Evolutionary conservation across 192 early-diverging fungal species (phyloP), one percentile per base, ranked within the genome.

Genomic region (Coemansia sp.): DNA sequence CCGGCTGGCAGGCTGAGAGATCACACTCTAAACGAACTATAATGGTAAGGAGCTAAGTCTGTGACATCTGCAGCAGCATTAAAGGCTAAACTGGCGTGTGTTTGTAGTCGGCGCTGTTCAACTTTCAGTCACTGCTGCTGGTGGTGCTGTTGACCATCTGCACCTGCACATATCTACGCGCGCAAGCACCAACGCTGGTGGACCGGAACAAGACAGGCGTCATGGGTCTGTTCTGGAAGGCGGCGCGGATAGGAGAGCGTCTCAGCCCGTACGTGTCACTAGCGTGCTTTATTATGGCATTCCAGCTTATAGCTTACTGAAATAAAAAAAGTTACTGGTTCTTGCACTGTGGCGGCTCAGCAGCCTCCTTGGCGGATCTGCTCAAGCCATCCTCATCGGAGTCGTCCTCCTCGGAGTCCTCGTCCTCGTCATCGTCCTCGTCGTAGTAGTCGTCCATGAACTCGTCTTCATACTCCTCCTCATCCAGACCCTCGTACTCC

Each of bases 191-290:
- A 37, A 82, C 84, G 26, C 67, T 94, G 16, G 61, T 97, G 5
- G 92, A 92, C 69, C 80, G 84, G 51, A 94, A 95, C 79, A 95
- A 94, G 78, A 84, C 86, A 41, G 93, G 93, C 15, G 54, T 96
- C 20, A 63, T 90, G 23, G 94, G 96, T 14, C 67, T 97, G 43
- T 88, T 98, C 59, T 98, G 94, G 94, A 98, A 98, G 69, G 82
- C 84, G 14, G 93, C 94, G 21, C 82, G 94, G 61, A 91, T 98
- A 68, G 93, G 95, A 14, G 95, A 98, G 68, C 83, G 96, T 15
- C 79, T 98, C 38, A 91, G 89, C 53, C 96, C 96, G 31, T 98
- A 96, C 56, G 94, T 98, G 11, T 89, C 92, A 18, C 61, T 97
- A 45, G 90, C 88, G 15, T 97, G 93, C 60, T 68, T 96, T 14